Evolutionary conservation across 495 filamentous ascomycete species (phyloP).

Genomic region (Daldinia concentrica): DNA sequence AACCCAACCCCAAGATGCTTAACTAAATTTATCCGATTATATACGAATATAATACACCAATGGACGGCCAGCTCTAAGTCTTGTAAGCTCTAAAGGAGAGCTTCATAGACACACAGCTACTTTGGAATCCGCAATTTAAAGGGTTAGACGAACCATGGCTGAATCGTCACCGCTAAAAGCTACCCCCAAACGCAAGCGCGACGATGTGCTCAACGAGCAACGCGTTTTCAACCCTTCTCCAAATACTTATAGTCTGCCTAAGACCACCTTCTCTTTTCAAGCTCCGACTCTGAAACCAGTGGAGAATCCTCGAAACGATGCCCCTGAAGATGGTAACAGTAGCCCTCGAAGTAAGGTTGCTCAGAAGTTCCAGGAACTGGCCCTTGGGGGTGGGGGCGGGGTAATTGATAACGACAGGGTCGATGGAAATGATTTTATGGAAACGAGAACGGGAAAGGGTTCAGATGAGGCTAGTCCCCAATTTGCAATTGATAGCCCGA

Average conservation of each 20-base stretch:
- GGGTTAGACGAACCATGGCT: slow-evolving; percentile 31
- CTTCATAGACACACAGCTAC: not conserved
- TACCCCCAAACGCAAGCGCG: slow-evolving; percentile 62
- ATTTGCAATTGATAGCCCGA: slow-evolving; percentile 30
- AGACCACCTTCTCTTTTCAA: slow-evolving; percentile 51
- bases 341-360: slow-evolving; percentile 73
- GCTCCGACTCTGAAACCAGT: slow-evolving; percentile 38
- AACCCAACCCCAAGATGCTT: not conserved
- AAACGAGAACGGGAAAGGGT: slow-evolving; percentile 11
- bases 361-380: slow-evolving; percentile 69
- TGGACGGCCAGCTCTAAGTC: slow-evolving; percentile 26
- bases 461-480: slow-evolving; percentile 33
- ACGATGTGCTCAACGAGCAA: slow-evolving; percentile 42
- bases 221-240: slow-evolving; percentile 32
- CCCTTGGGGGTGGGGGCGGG: slow-evolving; percentile 61
- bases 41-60: slow-evolving; percentile 10
- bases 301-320: slow-evolving; percentile 28
- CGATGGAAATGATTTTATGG: slow-evolving; percentile 36
- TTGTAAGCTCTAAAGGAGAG: slow-evolving; percentile 16
- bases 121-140: not conserved
- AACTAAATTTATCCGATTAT: slow-evolving; percentile 7
- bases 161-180: slow-evolving; percentile 38
- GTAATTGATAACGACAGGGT: slow-evolving; percentile 46
- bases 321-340: slow-evolving; percentile 51
- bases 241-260: slow-evolving; percentile 23